These are phyloP conservation scores for Gnaphalium uliginosum DNA, from an alignment of 129 eudicot species.

Conservation along the genomic window DNA sequence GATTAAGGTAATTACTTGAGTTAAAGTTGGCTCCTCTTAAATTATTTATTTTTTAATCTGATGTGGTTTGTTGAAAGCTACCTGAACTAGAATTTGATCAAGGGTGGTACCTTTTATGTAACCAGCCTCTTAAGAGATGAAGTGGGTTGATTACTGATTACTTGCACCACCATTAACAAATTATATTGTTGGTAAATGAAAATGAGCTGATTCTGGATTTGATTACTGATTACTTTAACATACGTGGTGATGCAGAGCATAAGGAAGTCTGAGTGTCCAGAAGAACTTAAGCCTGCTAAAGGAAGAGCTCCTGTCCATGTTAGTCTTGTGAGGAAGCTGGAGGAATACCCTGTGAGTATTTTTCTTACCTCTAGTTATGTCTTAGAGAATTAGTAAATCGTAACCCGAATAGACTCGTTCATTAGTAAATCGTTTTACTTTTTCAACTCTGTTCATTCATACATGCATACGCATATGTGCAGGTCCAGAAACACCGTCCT, in stretches of 20 bases:
- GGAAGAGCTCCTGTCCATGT: conserved; percentile 54
- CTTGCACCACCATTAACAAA: not conserved
- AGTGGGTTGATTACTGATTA: not conserved
- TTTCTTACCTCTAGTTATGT: not conserved
- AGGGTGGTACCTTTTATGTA: not conserved
- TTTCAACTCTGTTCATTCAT: not conserved
- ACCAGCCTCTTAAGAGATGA: not conserved
- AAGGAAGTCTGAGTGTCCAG: conserved; percentile 70
- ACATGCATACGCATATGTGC: conserved; percentile 11
- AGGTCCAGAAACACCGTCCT: conserved; percentile 48
- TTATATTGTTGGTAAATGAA: not conserved
- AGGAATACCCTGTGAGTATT: conserved; percentile 62
- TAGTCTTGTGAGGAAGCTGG: conserved; percentile 62
- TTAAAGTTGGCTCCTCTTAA: not conserved
- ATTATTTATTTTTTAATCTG: not conserved
- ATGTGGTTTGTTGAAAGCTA: not conserved
- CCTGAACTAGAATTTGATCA: not conserved
- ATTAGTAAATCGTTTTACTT: not conserved
- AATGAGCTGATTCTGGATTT: not conserved
- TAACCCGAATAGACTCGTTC: not conserved
- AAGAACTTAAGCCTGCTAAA: conserved; percentile 69
- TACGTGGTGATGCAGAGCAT: conserved; percentile 61
- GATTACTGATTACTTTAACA: not conserved
- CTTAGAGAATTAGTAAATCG: not conserved
- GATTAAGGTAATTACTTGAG: not conserved